A percentile compares a stretch with the other conserved stretches of the same genome.
phyloP scores from a whole-genome alignment of 2,329 filamentous ascomycete genomes.

The Calonectria multiphialidica region DNA sequence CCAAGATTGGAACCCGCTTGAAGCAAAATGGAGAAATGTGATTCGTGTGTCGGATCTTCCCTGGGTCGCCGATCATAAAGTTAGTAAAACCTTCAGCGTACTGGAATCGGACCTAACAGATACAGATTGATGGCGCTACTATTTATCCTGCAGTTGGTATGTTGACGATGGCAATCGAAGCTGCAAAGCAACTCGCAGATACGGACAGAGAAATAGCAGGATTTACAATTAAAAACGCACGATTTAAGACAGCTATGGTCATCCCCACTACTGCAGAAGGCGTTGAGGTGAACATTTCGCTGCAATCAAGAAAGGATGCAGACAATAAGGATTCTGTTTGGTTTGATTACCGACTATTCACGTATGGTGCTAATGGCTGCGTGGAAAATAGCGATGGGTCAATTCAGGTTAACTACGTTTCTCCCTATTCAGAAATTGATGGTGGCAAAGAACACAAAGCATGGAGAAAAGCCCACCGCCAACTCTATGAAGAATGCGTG shows the following conservation, averaged over 20 bases:
- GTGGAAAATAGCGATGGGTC: not conserved
- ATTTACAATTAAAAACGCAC: not conserved
- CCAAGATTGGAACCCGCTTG: not conserved
- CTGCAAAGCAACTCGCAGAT: not conserved
- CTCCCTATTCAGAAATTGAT: not conserved
- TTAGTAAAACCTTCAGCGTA: not conserved
- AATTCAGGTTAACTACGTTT: not conserved
- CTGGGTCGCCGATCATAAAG: constrained; percentile 10
- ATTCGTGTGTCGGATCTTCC: not conserved
- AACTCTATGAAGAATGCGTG: no score
- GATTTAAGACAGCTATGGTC: not conserved
- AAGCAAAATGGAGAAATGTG: not conserved
- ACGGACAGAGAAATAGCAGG: not conserved
- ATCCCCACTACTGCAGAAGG: not conserved
- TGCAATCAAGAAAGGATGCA: not conserved
- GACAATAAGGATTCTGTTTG: not conserved
- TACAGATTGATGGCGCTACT: not conserved
- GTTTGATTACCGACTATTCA: not conserved
- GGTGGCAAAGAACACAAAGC: no score
- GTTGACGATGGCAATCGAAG: constrained; percentile 9
- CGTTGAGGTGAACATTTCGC: not conserved
- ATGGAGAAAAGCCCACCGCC: no score
- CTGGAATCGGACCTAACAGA: not conserved
- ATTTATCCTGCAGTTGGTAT: constrained; percentile 5
- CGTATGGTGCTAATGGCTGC: not conserved